phyloP scores from a whole-genome alignment of 78 protist species.

The Protostelium mycophagum region DNA sequence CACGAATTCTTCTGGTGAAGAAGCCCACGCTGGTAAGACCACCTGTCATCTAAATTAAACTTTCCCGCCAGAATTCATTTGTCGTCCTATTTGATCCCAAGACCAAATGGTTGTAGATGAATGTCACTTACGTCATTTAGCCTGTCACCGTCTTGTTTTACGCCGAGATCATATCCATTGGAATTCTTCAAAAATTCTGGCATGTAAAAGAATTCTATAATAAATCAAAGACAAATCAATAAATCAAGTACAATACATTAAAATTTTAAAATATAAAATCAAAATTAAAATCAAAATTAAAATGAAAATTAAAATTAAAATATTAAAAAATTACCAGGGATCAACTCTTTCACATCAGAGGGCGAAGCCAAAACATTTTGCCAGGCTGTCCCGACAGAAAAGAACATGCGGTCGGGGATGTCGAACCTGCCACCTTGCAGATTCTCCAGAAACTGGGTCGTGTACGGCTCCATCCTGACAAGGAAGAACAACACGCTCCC shows the following conservation, averaged over 20 bases:
- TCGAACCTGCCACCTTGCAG: slow-evolving; percentile 95
- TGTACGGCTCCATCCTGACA: slow-evolving; percentile 93
- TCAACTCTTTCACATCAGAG: slow-evolving; percentile 88
- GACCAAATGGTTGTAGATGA: background rate
- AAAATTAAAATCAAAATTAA: too few species aligned
- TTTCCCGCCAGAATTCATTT: too few species aligned
- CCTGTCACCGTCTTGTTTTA: slow-evolving; percentile 56
- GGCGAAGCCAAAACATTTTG: slow-evolving; percentile 12
- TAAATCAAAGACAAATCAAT: background rate
- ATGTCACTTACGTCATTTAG: slow-evolving; percentile 62
- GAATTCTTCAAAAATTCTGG: slow-evolving; percentile 83
- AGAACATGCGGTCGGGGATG: slow-evolving; percentile 94
- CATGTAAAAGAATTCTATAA: slow-evolving; percentile 89
- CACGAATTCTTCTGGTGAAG: slow-evolving; percentile 76
- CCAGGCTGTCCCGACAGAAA: slow-evolving; percentile 72
- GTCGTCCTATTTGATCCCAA: too few species aligned
- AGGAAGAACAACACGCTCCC: slow-evolving; percentile 80
- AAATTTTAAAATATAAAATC: background rate
- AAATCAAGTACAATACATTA: background rate
- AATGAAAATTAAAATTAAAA: background rate
- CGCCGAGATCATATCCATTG: slow-evolving; percentile 76
- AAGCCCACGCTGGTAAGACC: slow-evolving; percentile 93
- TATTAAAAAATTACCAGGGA: slow-evolving; percentile 5
- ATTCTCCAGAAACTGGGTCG: slow-evolving; percentile 44
- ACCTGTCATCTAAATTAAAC: slow-evolving; percentile 6